Evolutionary conservation across 2,329 filamentous ascomycete species (phyloP), one percentile per base, ranked within the genome.

Genomic region (Cordyceps militaris): DNA sequence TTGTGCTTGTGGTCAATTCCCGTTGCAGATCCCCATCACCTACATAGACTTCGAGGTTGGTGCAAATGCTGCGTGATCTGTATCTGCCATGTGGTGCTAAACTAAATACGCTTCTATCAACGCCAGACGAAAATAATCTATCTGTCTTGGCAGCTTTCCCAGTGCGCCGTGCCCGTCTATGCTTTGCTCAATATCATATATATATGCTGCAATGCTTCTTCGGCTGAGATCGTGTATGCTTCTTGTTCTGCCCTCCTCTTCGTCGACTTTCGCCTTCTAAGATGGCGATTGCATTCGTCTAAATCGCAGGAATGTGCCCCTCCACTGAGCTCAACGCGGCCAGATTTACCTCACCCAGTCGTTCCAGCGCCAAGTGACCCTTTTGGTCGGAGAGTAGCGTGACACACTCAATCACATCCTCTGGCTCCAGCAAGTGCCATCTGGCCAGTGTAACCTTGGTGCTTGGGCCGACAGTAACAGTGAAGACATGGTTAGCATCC

Each of bases 381-480:
- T 67, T 70, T 49, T 77, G 75, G 4, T 76, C 79, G 0, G 78
- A 77, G 23, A 87, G 74, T 24, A 86, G 74, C 4, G 81, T 76
- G 36, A 83, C 76, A 60, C 77, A 80, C 63, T 89, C 86, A 64
- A 97, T 87, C 57, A 97, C 91, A 70, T 97, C 92, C 59, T 85
- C 78, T 0, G 94, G 91, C 70, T 97, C 92, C 9, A 95, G 79
- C 11, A 97, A 76, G 71, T 97, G 92, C 86, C 90, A 97, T 64
- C 85, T 86, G 16, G 94, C 94, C 57, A 95, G 78, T 2, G 94
- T 97, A 67, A 91, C 87, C 78, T 97, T 97, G 57, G 88, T 92
- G 72, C 88, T 94, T 5, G 91, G 88, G 3, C 94, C 94, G 3
- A 97, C 90, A 0, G 91, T 96, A 44, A 96, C 90, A 2, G 91